Conservation (phyloP, 371 early-diverging fungal species). For the Syncephalis plumigaleata region DNA sequence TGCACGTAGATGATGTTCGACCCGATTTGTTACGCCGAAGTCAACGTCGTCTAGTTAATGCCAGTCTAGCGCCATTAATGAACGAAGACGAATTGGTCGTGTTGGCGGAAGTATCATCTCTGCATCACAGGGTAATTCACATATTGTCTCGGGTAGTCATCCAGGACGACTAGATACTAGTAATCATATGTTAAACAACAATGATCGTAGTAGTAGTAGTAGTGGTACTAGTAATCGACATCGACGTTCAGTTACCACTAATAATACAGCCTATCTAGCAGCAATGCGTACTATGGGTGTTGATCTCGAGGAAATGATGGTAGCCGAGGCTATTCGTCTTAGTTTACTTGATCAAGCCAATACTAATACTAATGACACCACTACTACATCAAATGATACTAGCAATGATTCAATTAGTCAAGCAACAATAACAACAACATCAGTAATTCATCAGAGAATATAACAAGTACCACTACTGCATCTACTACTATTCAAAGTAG, state of each 20-base stretch:
- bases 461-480: too few species aligned
- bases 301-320: conserved; percentile 79
- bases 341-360: conserved; percentile 30
- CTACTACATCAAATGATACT: too few species aligned
- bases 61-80: conserved; percentile 11
- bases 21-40: conserved; percentile 42
- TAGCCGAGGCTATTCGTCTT: conserved; percentile 75
- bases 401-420: too few species aligned
- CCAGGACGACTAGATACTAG: not conserved
- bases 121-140: conserved; percentile 6
- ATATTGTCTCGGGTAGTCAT: not conserved
- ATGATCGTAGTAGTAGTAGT: too few species aligned
- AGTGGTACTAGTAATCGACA: too few species aligned
- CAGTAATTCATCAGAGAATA: too few species aligned
- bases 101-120: conserved; percentile 11
- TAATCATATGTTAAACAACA: too few species aligned
- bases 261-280: too few species aligned
- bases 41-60: conserved; percentile 18
- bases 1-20: conserved; percentile 46
- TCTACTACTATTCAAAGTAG: too few species aligned
- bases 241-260: too few species aligned
- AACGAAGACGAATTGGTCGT: conserved; percentile 6
- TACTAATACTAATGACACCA: too few species aligned
- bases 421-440: too few species aligned
- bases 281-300: conserved; percentile 42